A percentile compares a stretch with the other conserved stretches of the same genome.
Evolutionary conservation across 2,329 filamentous ascomycete species (phyloP).

Genomic region (Cytospora chrysosperma): DNA sequence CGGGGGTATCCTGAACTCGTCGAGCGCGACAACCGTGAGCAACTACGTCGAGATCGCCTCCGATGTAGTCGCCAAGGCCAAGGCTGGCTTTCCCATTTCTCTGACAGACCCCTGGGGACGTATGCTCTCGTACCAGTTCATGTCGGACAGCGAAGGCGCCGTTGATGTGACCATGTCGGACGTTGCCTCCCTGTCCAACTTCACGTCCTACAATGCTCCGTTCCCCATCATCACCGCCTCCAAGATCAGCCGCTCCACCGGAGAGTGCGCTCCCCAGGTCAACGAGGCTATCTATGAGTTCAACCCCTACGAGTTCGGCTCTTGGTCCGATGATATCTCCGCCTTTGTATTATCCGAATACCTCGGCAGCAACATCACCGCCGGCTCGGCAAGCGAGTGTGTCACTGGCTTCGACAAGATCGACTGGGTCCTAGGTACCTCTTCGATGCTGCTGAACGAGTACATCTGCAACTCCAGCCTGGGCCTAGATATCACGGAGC

Average conservation of each 20-base stretch:
- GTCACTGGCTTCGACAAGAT: constrained; percentile 46
- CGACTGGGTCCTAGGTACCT: constrained; percentile 46
- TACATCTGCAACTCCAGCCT: constrained; percentile 20
- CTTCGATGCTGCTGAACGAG: constrained; percentile 41
- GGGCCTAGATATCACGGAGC: constrained; percentile 3
- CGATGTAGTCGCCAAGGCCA: constrained; percentile 14
- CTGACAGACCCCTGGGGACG: constrained; percentile 22
- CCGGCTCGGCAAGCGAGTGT: constrained; percentile 34
- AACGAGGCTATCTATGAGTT: constrained; percentile 44
- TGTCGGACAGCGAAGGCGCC: constrained; percentile 18
- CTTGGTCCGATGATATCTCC: constrained; percentile 41
- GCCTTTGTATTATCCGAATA: constrained; percentile 40
- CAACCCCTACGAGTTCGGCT: constrained; percentile 45
- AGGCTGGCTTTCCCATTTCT: constrained; percentile 16
- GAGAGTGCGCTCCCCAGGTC: constrained; percentile 21
- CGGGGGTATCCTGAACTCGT: constrained; percentile 17
- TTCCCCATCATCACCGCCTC: constrained; percentile 28
- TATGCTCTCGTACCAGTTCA: constrained; percentile 18
- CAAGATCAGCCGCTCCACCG: constrained; percentile 23
- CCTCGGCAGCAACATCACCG: constrained; percentile 40
- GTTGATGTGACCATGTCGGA: constrained; percentile 11
- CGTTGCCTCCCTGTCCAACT: constrained; percentile 15
- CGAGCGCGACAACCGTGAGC: neutral
- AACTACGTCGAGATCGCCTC: constrained; percentile 13
- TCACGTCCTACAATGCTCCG: constrained; percentile 18